Base-by-base conservation (phyloP, 2,329 filamentous ascomycete species). In the Botrytis aclada region DNA sequence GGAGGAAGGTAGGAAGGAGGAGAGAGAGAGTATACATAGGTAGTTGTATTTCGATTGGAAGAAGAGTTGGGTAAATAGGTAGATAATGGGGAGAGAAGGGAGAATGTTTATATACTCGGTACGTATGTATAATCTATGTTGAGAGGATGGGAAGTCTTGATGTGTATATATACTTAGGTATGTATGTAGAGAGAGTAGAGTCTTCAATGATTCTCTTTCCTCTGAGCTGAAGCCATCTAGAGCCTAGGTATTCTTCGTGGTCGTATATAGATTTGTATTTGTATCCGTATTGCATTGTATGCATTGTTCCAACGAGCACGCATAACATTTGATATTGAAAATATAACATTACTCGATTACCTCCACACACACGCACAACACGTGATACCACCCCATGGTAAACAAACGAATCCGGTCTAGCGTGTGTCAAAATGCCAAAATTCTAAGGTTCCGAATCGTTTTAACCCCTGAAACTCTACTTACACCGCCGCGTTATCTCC, bases 401-500 rank as follows among this genome's bases (percentile, higher is more conserved):
- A n/a, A 63, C 10, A 20, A 9, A 8, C 34, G 3, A 41, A 67
- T 39, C 10, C 4, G 45, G 2, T 54, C 64, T 66, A 67, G 64
- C 64, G 45, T 22, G 25, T 22, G 0, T 37, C 32, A 9, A 20
- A 29, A 29, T 39, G 34, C 34, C 25, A 14, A 37, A 39, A 39
- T n/a, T 54, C 34, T 67, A 8, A 67, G 64, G 64, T 54, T 54
- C 47, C 6, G 14, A 2, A 51, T 62, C 60, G n/a, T 29, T 9
- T 14, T 32, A 25, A 32, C 65, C 65, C 65, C 65, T 67, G 65
- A 56, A 67, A 41, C 16, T 67, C 47, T 16, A 56, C 51, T 56
- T 56, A 67, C 65, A 67, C 65, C 65, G 65, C 65, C 65, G 65
- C 34, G 65, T 16, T 67, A 67, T 67, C 65, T 67, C 47, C 65